A percentile compares a stretch with the other conserved stretches of the same genome.
Evolutionary conservation across 2,329 filamentous ascomycete genomes (phyloP).

Genomic region (Parascedosporium putredinis): DNA sequence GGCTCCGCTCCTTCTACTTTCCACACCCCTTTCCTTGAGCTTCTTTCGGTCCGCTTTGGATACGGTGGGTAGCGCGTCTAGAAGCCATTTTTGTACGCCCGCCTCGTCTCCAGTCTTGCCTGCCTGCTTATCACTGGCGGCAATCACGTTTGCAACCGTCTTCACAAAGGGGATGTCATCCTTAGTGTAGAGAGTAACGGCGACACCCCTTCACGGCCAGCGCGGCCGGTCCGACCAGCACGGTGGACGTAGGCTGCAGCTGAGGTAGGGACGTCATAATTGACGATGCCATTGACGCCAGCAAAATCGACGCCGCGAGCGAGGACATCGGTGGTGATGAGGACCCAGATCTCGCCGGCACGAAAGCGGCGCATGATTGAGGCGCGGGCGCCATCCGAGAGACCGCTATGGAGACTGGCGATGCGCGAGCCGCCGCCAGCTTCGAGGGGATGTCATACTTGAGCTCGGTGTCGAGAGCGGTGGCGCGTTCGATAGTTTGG

Average conservation of each 20-base stretch:
- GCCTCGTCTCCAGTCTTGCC: slow-evolving; percentile 41
- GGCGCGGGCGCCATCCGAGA: slow-evolving; percentile 65
- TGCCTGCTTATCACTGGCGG: slow-evolving; percentile 65
- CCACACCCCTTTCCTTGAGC: slow-evolving; percentile 72
- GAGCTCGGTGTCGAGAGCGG: slow-evolving; percentile 78
- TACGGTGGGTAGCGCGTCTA: slow-evolving; percentile 76
- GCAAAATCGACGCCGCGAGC: slow-evolving; percentile 90
- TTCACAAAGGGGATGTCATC: slow-evolving; percentile 87
- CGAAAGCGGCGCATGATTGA: slow-evolving; percentile 84
- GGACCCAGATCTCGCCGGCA: slow-evolving; percentile 85
- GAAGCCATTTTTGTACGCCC: slow-evolving; percentile 71
- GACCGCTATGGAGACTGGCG: slow-evolving; percentile 79
- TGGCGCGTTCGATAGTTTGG: slow-evolving; percentile 85
- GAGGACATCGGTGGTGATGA: slow-evolving; percentile 91
- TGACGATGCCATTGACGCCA: slow-evolving; percentile 90
- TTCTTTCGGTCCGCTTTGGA: slow-evolving; percentile 76
- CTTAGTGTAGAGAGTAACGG: slow-evolving; percentile 90
- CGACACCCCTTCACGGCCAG: slow-evolving; percentile 80
- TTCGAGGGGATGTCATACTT: slow-evolving; percentile 83
- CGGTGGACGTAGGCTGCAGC: slow-evolving; percentile 88
- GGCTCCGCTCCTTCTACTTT: slow-evolving; percentile 46
- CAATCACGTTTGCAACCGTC: slow-evolving; percentile 86
- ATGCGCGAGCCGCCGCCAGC: slow-evolving; percentile 78
- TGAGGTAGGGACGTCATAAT: slow-evolving; percentile 93
- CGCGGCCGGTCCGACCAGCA: slow-evolving; percentile 81